Conservation (phyloP, 306 rosid species). For the Ziziphus jujuba region DNA sequence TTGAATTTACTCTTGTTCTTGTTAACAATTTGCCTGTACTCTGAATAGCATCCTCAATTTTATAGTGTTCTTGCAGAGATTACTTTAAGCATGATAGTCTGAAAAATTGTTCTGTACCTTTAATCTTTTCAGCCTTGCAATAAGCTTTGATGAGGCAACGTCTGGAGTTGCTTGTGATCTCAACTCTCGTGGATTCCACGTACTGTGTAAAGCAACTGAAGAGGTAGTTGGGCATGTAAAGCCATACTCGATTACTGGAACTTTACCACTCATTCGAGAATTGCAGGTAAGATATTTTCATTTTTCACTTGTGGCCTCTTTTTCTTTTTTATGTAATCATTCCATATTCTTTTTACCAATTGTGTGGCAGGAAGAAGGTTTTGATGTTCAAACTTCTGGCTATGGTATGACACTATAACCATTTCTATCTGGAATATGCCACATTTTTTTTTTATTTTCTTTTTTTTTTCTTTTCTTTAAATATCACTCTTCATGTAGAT, state of each 20-base stretch:
- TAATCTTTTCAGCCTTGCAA: conserved; percentile 53
- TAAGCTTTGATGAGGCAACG: conserved; percentile 61
- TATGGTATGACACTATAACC: conserved; percentile 56
- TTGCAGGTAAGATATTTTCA: conserved; percentile 54
- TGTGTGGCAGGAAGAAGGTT: conserved; percentile 73
- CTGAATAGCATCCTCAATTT: too few species aligned
- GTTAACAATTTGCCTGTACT: too few species aligned
- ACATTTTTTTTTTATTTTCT: too few species aligned
- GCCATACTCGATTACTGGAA: conserved; percentile 93
- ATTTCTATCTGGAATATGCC: not conserved
- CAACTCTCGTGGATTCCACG: conserved; percentile 75
- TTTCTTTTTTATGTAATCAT: not conserved
- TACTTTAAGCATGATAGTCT: not conserved
- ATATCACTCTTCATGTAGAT: not conserved
- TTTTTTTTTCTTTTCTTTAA: not conserved
- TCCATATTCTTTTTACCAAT: conserved; percentile 8
- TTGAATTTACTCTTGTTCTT: not conserved
- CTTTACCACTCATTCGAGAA: conserved; percentile 88
- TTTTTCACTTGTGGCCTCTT: not conserved
- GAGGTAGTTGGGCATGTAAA: conserved; percentile 86
- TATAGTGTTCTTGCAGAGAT: too few species aligned
- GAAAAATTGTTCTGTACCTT: too few species aligned
- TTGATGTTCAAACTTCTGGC: conserved; percentile 88
- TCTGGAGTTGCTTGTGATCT: conserved; percentile 94
- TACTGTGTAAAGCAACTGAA: conserved; percentile 89